Evolutionary conservation across 148 eudicot species (phyloP).

Genomic region (Pouteria glomerata): DNA sequence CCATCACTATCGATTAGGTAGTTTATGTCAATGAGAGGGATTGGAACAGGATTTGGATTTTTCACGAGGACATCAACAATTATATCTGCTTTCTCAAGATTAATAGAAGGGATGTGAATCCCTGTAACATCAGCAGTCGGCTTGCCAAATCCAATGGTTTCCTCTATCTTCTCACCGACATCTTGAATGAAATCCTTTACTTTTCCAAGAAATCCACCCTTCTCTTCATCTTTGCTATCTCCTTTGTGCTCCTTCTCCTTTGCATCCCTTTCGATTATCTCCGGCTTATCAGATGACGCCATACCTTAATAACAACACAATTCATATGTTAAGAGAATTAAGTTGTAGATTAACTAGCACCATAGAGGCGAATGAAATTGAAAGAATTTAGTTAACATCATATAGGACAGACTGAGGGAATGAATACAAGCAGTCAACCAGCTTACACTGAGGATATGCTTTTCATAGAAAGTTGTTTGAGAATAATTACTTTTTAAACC

Average conservation of each 20-base stretch:
- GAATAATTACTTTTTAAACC: neutral
- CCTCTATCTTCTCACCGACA: conserved; percentile 93
- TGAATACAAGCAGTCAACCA: neutral
- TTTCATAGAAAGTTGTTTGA: neutral
- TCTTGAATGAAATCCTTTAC: conserved; percentile 81
- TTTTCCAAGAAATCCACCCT: conserved; percentile 69
- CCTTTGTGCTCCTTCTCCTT: conserved; percentile 39
- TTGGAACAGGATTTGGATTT: conserved; percentile 90
- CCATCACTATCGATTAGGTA: conserved; percentile 88
- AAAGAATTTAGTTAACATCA: neutral
- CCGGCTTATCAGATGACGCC: conserved; percentile 73
- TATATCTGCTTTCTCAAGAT: conserved; percentile 69
- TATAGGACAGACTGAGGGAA: neutral
- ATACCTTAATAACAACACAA: conserved; percentile 29
- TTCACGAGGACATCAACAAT: conserved; percentile 82
- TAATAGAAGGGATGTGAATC: conserved; percentile 68
- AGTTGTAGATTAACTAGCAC: neutral
- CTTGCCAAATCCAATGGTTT: conserved; percentile 79
- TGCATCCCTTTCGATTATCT: conserved; percentile 49
- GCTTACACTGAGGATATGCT: neutral
- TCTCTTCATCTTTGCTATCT: conserved; percentile 46
- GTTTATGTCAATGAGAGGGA: conserved; percentile 89
- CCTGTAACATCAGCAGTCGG: conserved; percentile 81
- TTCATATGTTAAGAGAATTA: neutral
- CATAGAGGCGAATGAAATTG: neutral